Conservation (phyloP, 2,329 filamentous ascomycete genomes). For the Fusarium bactridioides region DNA sequence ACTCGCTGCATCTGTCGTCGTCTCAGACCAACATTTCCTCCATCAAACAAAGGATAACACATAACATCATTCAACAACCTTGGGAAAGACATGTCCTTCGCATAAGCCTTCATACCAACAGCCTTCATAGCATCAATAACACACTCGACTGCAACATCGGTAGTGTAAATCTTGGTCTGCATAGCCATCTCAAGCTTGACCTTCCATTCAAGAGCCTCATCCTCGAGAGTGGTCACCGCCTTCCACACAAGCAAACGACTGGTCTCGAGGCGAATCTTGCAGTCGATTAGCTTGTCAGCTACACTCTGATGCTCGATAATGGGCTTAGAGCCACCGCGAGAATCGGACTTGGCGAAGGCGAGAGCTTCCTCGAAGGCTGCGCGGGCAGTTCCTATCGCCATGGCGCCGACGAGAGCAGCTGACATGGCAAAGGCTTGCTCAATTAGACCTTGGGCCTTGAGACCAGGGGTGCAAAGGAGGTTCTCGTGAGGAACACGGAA, state of each 20-base stretch:
- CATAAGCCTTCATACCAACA: not conserved
- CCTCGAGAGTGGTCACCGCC: not conserved
- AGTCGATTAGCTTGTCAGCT: slow-evolving; percentile 8
- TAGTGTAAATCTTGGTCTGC: slow-evolving; percentile 5
- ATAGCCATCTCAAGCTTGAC: not conserved
- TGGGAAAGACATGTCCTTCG: not conserved
- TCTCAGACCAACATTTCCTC: slow-evolving; percentile 1
- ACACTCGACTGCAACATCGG: not conserved
- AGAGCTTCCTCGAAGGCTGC: not conserved
- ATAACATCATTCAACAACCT: not conserved
- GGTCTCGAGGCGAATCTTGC: not conserved
- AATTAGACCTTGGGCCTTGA: not conserved
- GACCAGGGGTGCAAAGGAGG: not conserved
- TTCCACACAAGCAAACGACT: not conserved
- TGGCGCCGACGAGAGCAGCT: not conserved
- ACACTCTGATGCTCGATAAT: slow-evolving; percentile 10
- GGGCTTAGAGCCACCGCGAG: not conserved
- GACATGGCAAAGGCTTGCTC: slow-evolving; percentile 1
- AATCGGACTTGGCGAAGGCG: not conserved
- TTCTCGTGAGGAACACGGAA: not conserved
- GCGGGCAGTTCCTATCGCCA: not conserved
- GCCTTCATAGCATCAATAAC: slow-evolving; percentile 3
- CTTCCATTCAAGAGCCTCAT: not conserved
- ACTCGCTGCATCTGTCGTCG: not conserved
- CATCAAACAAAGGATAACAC: slow-evolving; percentile 6